phyloP scores from a whole-genome alignment of 495 filamentous ascomycete genomes.

The Podospora fimiseda region DNA sequence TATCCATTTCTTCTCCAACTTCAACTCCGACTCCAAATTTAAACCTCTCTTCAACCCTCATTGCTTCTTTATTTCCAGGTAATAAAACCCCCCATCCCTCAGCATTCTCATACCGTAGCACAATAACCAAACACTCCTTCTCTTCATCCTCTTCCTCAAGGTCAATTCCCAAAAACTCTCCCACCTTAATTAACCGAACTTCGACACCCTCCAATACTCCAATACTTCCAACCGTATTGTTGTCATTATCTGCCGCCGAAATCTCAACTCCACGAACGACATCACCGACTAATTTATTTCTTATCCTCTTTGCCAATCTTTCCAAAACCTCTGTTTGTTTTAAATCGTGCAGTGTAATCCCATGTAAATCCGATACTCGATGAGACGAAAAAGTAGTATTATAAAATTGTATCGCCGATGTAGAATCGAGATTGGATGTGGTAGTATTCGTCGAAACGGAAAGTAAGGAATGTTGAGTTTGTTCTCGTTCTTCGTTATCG shows the following conservation, averaged over 20 bases:
- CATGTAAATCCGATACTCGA: slow-evolving; percentile 40
- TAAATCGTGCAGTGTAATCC: slow-evolving; percentile 17
- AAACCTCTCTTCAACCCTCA: no score
- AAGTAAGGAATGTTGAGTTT: not conserved
- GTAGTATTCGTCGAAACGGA: not conserved
- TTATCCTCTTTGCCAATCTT: slow-evolving; percentile 30
- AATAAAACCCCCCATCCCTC: slow-evolving; percentile 36
- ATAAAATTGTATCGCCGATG: slow-evolving; percentile 31
- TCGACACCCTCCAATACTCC: slow-evolving; percentile 35
- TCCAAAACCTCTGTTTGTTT: slow-evolving; percentile 21
- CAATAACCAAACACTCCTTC: slow-evolving; percentile 25
- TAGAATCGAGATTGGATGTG: not conserved
- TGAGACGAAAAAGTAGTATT: slow-evolving; percentile 44
- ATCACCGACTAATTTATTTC: slow-evolving; percentile 41
- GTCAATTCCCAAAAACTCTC: slow-evolving; percentile 13
- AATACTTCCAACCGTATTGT: slow-evolving; percentile 25
- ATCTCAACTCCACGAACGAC: slow-evolving; percentile 45
- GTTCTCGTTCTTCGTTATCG: not conserved
- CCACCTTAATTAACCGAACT: slow-evolving; percentile 25
- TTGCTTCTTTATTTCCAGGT: slow-evolving; percentile 17
- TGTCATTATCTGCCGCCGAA: slow-evolving; percentile 20
- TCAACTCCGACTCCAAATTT: slow-evolving; percentile 3
- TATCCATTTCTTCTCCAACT: slow-evolving; percentile 5
- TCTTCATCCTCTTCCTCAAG: not conserved
- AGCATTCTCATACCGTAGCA: slow-evolving; percentile 36